These are phyloP conservation scores for Mycena crocata DNA, from an alignment of 768 basidiomycete genomes.

Conservation along the genomic window DNA sequence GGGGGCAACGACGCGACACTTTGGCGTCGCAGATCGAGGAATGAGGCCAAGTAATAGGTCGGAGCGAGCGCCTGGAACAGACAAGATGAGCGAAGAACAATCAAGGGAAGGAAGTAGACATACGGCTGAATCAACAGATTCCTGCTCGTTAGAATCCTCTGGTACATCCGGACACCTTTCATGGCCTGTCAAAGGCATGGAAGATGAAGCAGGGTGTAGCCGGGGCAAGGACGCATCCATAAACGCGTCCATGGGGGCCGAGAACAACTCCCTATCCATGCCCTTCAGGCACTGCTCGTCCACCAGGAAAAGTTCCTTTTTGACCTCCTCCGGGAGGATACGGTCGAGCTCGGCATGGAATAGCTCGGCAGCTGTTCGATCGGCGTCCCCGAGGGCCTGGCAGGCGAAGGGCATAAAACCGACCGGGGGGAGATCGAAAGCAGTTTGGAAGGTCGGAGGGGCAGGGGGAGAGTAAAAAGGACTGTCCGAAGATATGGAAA, in stretches of 20 bases:
- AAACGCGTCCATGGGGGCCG: constrained; percentile 27
- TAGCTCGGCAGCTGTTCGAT: neutral
- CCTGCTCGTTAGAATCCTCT: neutral
- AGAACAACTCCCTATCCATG: constrained; percentile 22
- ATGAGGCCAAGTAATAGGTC: constrained; percentile 18
- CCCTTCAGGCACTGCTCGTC: constrained; percentile 15
- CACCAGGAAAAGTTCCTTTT: constrained; percentile 19
- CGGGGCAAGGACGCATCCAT: constrained; percentile 21
- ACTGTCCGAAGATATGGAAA: constrained; percentile 19
- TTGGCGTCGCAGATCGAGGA: constrained; percentile 13
- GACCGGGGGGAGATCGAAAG: neutral
- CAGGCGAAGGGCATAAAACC: neutral
- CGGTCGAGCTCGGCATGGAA: constrained; percentile 26
- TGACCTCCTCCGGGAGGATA: constrained; percentile 12
- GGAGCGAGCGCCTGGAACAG: constrained; percentile 2
- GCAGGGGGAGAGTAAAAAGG: constrained; percentile 22
- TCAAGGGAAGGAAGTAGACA: neutral
- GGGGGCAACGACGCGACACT: constrained; percentile 2
- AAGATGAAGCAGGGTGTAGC: constrained; percentile 5
- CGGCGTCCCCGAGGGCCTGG: neutral
- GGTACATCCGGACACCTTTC: neutral
- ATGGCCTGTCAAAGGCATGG: neutral
- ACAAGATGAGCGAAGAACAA: neutral
- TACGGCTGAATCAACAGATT: constrained; percentile 3
- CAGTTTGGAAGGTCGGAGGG: constrained; percentile 10